phyloP scores from a whole-genome alignment of 257 asterid species.

The Solanum lycopersicoides region DNA sequence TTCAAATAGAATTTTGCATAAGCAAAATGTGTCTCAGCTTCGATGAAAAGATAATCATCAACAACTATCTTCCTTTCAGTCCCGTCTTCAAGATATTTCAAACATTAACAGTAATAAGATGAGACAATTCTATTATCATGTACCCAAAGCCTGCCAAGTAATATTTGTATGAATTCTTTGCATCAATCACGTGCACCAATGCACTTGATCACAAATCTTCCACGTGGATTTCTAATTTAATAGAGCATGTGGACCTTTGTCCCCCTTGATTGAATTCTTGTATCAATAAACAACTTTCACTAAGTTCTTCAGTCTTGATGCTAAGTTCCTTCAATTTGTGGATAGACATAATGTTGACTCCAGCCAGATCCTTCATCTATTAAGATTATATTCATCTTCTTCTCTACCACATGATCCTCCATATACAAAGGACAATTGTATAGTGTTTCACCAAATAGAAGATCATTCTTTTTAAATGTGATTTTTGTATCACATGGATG shows the following conservation, averaged over 20 bases:
- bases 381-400: too few species aligned
- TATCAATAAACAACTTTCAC: too few species aligned
- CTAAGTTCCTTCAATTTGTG: too few species aligned
- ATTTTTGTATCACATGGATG: too few species aligned
- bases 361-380: too few species aligned
- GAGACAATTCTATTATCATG: background rate
- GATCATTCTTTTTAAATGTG: background rate
- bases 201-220: background rate
- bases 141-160: background rate
- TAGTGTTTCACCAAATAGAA: too few species aligned
- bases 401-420: too few species aligned
- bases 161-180: background rate
- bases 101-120: background rate
- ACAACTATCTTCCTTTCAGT: background rate
- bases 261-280: too few species aligned
- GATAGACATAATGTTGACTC: too few species aligned
- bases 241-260: background rate
- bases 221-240: background rate
- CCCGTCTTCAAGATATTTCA: background rate
- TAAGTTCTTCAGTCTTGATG: too few species aligned
- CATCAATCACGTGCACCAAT: background rate
- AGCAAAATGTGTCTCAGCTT: background rate
- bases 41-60: background rate
- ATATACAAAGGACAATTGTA: too few species aligned
- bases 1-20: background rate